A percentile compares a stretch with the other conserved stretches of the same genome.
Evolutionary conservation across 2,329 filamentous ascomycete genomes (phyloP).

Genomic region (Chaetomiaceae sp.): DNA sequence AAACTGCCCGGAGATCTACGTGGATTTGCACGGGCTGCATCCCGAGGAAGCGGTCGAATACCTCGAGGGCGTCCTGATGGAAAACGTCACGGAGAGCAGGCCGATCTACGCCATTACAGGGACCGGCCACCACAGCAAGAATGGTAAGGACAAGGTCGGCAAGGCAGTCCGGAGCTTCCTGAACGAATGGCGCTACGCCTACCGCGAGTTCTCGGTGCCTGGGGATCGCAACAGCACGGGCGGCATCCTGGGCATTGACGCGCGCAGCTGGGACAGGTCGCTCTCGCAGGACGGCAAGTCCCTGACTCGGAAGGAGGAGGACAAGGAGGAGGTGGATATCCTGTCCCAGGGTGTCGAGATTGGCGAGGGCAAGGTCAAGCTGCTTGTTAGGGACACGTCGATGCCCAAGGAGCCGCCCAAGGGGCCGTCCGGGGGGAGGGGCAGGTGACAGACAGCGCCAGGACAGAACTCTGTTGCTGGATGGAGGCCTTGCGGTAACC

Average conservation of each 20-base stretch:
- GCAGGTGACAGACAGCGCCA: constrained; percentile 30
- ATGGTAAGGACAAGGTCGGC: constrained; percentile 97
- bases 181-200: constrained; percentile 93
- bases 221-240: constrained; percentile 83
- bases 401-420: constrained; percentile 45
- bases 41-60: constrained; percentile 96
- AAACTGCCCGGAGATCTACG: constrained; percentile 70
- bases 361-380: constrained; percentile 60
- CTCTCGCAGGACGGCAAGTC: constrained; percentile 43
- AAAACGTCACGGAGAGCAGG: constrained; percentile 67
- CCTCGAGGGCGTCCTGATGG: constrained; percentile 78
- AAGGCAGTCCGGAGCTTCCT: constrained; percentile 88
- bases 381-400: constrained; percentile 52
- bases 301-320: constrained; percentile 37
- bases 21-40: constrained; percentile 97
- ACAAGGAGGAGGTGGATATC: constrained; percentile 48
- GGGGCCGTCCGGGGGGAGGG: constrained; percentile 48
- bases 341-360: constrained; percentile 63
- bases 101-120: constrained; percentile 95
- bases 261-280: constrained; percentile 61
- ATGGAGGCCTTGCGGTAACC: background rate
- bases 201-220: constrained; percentile 91
- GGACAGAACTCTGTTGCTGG: background rate
- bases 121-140: constrained; percentile 96
- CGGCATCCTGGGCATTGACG: constrained; percentile 67